Evolutionary conservation across 148 eudicot genomes (phyloP).

Genomic region (Amaranthus hypochondriacus): DNA sequence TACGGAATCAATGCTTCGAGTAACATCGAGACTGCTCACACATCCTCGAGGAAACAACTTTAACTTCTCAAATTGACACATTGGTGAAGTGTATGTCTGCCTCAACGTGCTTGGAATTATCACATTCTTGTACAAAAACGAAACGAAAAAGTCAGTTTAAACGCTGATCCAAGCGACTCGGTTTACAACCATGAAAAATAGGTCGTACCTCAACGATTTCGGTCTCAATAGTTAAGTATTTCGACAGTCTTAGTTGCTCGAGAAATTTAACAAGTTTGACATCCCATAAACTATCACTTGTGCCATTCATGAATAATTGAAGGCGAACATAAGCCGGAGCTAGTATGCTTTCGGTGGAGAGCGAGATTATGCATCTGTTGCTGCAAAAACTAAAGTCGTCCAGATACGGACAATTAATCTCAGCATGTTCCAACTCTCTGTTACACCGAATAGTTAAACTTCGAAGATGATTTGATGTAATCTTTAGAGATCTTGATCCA

Average conservation of each 20-base stretch:
- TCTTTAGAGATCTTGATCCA: neutral
- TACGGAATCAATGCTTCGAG: neutral
- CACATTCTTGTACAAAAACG: constrained; percentile 1
- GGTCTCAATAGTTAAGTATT: neutral
- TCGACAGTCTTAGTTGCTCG: constrained; percentile 3
- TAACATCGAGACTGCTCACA: neutral
- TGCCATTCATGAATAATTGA: neutral
- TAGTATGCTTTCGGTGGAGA: neutral
- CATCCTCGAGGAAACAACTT: neutral
- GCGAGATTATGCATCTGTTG: neutral
- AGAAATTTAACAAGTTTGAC: neutral
- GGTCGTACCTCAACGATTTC: neutral
- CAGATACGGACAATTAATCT: neutral
- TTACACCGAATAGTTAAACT: neutral
- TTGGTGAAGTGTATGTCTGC: neutral
- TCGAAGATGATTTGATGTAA: neutral
- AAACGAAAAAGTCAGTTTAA: too few relatives aligned
- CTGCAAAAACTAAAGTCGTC: neutral
- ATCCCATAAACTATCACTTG: neutral
- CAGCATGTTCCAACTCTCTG: neutral
- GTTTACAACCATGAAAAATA: neutral
- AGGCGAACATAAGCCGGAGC: neutral
- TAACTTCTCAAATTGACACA: constrained; percentile 4
- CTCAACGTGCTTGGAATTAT: neutral
- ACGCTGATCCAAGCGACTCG: neutral